Percentiles rank a stretch among this genome's conserved stretches.
Conservation (phyloP, 75 land plant genomes). For the Pseudotsuga menziesii region DNA sequence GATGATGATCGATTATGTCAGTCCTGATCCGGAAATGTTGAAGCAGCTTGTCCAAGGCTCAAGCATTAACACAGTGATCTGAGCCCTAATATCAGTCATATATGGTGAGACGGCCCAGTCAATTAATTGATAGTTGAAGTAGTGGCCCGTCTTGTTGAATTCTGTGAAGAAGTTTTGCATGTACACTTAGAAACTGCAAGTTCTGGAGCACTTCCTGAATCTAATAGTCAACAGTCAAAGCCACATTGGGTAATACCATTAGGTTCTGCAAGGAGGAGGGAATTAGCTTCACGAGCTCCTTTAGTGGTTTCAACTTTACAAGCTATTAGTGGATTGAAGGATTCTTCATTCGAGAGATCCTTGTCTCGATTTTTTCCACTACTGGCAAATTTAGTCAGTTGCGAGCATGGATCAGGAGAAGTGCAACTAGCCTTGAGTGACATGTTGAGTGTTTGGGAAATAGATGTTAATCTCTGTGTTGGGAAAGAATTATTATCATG, state of each 20-base stretch:
- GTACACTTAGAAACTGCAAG: conserved; percentile 61
- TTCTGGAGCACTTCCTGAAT: conserved; percentile 20
- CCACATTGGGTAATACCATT: conserved; percentile 73
- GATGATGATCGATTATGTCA: no score
- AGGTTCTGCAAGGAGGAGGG: conserved; percentile 88
- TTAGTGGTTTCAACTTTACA: conserved; percentile 87
- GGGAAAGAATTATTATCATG: no score
- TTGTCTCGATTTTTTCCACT: conserved; percentile 77
- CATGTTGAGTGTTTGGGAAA: conserved; percentile 81
- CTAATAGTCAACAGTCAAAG: conserved; percentile 14
- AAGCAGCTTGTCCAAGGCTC: no score
- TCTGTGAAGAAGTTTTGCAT: conserved; percentile 79
- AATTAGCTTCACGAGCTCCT: conserved; percentile 87
- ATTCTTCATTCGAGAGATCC: conserved; percentile 68
- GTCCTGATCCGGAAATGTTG: no score
- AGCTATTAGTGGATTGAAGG: conserved; percentile 65
- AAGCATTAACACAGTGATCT: no score
- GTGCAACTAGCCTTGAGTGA: conserved; percentile 92
- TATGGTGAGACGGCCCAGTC: no score
- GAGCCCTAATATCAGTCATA: no score
- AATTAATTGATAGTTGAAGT: no score
- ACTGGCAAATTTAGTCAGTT: conserved; percentile 72
- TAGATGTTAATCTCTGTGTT: no score
- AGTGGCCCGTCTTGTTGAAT: conserved; percentile 68
- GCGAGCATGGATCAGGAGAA: conserved; percentile 97